Evolutionary conservation across 2,329 filamentous ascomycete species (phyloP).

Genomic region (Chaetoscypha palmicola): DNA sequence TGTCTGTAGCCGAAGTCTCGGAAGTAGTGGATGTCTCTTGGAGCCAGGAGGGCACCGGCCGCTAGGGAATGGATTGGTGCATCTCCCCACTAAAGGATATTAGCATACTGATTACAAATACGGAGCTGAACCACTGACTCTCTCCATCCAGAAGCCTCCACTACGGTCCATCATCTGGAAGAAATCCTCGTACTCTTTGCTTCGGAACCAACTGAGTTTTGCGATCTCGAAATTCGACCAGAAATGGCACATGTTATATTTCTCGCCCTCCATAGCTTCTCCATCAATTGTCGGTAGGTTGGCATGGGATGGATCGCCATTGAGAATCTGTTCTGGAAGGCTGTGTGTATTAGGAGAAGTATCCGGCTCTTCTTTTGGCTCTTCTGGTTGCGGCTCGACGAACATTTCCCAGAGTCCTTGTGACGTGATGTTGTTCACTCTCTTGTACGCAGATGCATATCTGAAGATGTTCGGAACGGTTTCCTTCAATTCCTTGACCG

Average conservation of each 20-base stretch:
- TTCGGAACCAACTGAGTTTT: constrained; percentile 88
- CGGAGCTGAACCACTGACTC: constrained; percentile 50
- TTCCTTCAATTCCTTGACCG: constrained; percentile 94
- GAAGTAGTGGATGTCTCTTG: constrained; percentile 93
- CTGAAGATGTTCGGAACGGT: constrained; percentile 98
- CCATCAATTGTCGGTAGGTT: constrained; percentile 76
- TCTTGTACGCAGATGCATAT: constrained; percentile 96
- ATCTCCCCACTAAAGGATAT: constrained; percentile 74
- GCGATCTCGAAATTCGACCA: constrained; percentile 99
- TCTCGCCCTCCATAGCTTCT: constrained; percentile 93
- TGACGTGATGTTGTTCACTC: constrained; percentile 81
- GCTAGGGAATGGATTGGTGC: constrained; percentile 97
- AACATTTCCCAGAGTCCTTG: constrained; percentile 99
- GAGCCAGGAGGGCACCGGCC: constrained; percentile 75
- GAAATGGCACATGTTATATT: constrained; percentile 99
- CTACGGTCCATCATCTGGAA: constrained; percentile 98
- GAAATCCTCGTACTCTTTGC: constrained; percentile 95
- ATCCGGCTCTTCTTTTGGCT: constrained; percentile 47
- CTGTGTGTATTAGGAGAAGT: constrained; percentile 60
- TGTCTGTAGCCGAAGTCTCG: constrained; percentile 97
- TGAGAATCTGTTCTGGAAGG: constrained; percentile 74
- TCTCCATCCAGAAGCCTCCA: constrained; percentile 98
- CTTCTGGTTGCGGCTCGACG: constrained; percentile 64
- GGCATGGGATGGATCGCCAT: constrained; percentile 64
- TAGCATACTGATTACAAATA: constrained; percentile 13